A percentile compares a stretch with the other conserved stretches of the same genome.
These are phyloP conservation scores for Inga leiocalycina DNA, from an alignment of 306 rosid species.

Conservation along the genomic window DNA sequence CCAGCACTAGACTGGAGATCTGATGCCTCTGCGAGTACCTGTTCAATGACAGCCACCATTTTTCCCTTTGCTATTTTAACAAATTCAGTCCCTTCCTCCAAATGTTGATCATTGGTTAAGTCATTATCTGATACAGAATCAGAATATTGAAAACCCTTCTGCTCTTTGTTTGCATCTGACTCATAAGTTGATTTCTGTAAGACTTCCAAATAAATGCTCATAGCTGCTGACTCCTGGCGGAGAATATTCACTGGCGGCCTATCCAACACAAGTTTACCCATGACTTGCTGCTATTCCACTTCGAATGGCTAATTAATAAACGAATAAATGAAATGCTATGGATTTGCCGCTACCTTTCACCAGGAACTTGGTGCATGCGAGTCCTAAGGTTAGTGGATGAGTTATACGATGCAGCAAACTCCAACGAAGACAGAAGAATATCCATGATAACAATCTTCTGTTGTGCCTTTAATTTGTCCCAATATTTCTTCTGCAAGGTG, in stretches of 20 bases:
- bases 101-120: slow-evolving; percentile 39
- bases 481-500: slow-evolving; percentile 75
- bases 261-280: slow-evolving; percentile 38
- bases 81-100: slow-evolving; percentile 54
- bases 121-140: slow-evolving; percentile 39
- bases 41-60: slow-evolving; percentile 84
- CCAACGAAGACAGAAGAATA: slow-evolving; percentile 74
- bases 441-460: slow-evolving; percentile 87
- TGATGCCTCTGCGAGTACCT: slow-evolving; percentile 89
- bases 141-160: slow-evolving; percentile 33
- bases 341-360: slow-evolving; percentile 66
- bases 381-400: slow-evolving; percentile 81
- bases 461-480: slow-evolving; percentile 72
- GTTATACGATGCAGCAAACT: slow-evolving; percentile 92
- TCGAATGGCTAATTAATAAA: slow-evolving; percentile 7
- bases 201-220: slow-evolving; percentile 80
- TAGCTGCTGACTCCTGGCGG: slow-evolving; percentile 89
- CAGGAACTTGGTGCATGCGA: slow-evolving; percentile 84
- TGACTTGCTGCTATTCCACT: slow-evolving; percentile 6
- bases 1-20: slow-evolving; percentile 83
- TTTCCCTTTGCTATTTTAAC: slow-evolving; percentile 83
- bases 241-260: slow-evolving; percentile 98
- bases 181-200: slow-evolving; percentile 82
- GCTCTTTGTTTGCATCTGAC: slow-evolving; percentile 43
- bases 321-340: slow-evolving; percentile 8